phyloP scores from a whole-genome alignment of 148 eudicot genomes.

The Camellia japonica region DNA sequence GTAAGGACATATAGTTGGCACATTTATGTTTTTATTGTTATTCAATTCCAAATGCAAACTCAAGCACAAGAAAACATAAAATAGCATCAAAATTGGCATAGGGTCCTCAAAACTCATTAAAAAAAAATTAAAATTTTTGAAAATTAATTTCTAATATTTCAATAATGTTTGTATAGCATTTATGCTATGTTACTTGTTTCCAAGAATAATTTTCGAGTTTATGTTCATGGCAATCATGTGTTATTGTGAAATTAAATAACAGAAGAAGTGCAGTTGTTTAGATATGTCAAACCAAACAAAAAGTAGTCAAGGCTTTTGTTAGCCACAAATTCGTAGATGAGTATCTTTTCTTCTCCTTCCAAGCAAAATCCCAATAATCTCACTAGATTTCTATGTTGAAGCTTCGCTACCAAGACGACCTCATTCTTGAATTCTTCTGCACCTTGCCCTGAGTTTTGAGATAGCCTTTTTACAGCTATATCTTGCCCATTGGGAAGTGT shows the following conservation, averaged over 20 bases:
- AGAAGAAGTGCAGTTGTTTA: background rate
- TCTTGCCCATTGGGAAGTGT: slow-evolving; percentile 32
- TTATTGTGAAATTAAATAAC: background rate
- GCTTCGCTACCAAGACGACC: slow-evolving; percentile 38
- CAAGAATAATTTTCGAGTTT: too few species aligned
- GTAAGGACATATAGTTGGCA: background rate
- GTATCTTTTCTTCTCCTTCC: slow-evolving; percentile 32
- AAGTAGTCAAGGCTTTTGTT: slow-evolving; percentile 38
- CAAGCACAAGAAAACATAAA: background rate
- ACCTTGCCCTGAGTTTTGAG: slow-evolving; percentile 36
- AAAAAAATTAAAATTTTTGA: too few species aligned
- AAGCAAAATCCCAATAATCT: slow-evolving; percentile 43
- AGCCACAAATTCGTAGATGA: slow-evolving; percentile 43
- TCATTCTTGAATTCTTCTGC: slow-evolving; percentile 41
- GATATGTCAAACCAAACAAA: slow-evolving; percentile 23
- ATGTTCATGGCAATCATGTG: too few species aligned
- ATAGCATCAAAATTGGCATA: too few species aligned
- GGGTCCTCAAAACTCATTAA: too few species aligned
- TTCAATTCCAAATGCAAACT: background rate
- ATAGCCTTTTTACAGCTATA: slow-evolving; percentile 47
- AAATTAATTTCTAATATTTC: too few species aligned
- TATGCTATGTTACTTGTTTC: too few species aligned
- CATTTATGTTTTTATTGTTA: background rate
- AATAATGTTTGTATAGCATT: too few species aligned
- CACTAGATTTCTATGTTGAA: slow-evolving; percentile 42